These are phyloP conservation scores for Raddia distichophylla DNA, from an alignment of 176 grass and related monocot genomes.

Conservation along the genomic window DNA sequence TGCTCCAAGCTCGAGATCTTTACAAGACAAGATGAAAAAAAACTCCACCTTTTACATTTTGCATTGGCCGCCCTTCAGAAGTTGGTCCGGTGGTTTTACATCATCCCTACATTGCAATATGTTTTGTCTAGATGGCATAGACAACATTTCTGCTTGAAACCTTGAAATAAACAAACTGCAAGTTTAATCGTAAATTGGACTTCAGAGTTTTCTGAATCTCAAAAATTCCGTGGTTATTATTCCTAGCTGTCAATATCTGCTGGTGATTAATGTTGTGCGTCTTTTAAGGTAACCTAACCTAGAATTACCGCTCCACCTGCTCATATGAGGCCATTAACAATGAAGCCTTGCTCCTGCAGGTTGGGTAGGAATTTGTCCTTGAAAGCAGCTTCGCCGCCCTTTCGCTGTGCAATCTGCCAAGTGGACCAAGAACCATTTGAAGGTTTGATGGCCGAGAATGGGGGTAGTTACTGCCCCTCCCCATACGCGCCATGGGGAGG, in stretches of 20 bases:
- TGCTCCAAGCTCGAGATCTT: not conserved
- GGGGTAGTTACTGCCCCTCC: conserved; percentile 47
- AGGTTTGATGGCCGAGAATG: conserved; percentile 58
- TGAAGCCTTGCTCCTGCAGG: conserved; percentile 41
- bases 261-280: not conserved
- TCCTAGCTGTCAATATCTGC: not conserved
- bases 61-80: not conserved
- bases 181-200: not conserved
- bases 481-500: conserved; percentile 57
- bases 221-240: not conserved
- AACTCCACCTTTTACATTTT: not conserved
- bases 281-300: not conserved
- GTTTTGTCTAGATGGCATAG: not conserved
- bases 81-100: not conserved
- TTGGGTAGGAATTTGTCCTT: conserved; percentile 70
- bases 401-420: conserved; percentile 91
- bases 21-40: conserved; percentile 1
- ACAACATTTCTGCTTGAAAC: not conserved
- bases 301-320: not conserved
- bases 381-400: conserved; percentile 53
- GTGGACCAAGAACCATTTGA: conserved; percentile 63
- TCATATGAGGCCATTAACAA: conserved; percentile 20
- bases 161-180: not conserved
- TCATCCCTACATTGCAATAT: not conserved
- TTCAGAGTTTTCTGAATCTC: not conserved